phyloP scores from a whole-genome alignment of 2,329 filamentous ascomycete species.

The Aspergillus piperis region DNA sequence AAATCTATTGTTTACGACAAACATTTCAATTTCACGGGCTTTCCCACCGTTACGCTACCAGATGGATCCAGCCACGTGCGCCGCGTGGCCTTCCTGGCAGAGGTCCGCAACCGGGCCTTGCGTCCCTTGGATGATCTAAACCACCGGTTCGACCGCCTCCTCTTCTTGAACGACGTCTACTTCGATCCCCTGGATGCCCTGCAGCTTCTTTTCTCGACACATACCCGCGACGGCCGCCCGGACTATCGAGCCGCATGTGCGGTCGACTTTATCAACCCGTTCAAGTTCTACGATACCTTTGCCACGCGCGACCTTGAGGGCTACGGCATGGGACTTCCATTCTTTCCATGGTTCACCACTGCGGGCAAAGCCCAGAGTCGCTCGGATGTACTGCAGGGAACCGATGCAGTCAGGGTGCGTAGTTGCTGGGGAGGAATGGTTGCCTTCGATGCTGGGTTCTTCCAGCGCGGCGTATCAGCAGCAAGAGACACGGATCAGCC shows the following conservation, averaged over 20 bases:
- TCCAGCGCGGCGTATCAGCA: conserved; percentile 30
- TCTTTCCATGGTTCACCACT: conserved; percentile 69
- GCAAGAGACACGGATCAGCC: too few species aligned
- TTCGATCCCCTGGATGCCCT: conserved; percentile 60
- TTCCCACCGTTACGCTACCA: conserved; percentile 63
- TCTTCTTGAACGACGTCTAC: conserved; percentile 67
- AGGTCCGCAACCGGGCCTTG: conserved; percentile 70
- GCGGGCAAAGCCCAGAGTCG: conserved; percentile 54
- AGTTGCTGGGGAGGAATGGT: conserved; percentile 78
- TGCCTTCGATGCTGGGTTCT: conserved; percentile 49
- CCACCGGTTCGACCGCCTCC: conserved; percentile 55
- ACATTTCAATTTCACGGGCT: conserved; percentile 55
- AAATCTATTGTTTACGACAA: conserved; percentile 60
- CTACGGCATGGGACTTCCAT: conserved; percentile 66
- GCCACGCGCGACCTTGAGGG: conserved; percentile 70
- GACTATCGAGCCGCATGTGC: conserved; percentile 70
- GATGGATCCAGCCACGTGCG: conserved; percentile 64
- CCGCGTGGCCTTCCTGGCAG: conserved; percentile 69
- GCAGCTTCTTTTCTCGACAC: conserved; percentile 63
- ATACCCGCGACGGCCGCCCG: conserved; percentile 52
- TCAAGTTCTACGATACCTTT: conserved; percentile 76
- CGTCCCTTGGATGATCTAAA: conserved; percentile 58
- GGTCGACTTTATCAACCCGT: conserved; percentile 69
- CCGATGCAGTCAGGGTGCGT: conserved; percentile 63
- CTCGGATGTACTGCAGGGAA: conserved; percentile 61